phyloP scores from a whole-genome alignment of 345 rosid genomes.

The Rubroshorea leprosula region DNA sequence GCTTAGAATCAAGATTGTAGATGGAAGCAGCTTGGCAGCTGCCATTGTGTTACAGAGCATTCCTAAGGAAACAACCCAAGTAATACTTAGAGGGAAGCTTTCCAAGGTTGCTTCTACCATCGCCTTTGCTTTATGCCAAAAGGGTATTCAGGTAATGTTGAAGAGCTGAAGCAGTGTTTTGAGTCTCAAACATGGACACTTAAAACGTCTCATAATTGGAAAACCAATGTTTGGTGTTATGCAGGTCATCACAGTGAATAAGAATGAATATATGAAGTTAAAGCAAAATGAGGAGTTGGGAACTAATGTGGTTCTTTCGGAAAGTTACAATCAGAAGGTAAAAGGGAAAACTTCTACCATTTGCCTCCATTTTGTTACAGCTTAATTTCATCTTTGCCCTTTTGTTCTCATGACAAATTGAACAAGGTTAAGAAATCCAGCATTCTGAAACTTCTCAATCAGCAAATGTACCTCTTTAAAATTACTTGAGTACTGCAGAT shows the following conservation, averaged over 20 bases:
- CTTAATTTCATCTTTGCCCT: neutral
- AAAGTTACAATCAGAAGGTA: neutral
- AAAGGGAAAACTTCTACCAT: too few species aligned
- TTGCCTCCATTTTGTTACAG: too few species aligned
- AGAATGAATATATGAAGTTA: conserved; percentile 19
- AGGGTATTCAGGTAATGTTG: conserved; percentile 25
- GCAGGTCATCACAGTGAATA: conserved; percentile 13
- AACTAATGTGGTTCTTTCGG: conserved; percentile 16
- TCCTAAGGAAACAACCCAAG: conserved; percentile 28
- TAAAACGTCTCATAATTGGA: neutral
- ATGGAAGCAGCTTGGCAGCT: conserved; percentile 47
- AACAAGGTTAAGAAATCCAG: too few species aligned
- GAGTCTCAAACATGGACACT: conserved; percentile 3
- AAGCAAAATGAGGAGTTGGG: neutral
- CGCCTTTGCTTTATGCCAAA: conserved; percentile 29
- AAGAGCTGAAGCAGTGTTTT: neutral
- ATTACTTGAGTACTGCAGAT: conserved; percentile 11
- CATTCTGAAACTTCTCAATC: too few species aligned
- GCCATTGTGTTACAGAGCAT: conserved; percentile 32
- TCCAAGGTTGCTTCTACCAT: conserved; percentile 32
- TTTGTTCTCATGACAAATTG: too few species aligned
- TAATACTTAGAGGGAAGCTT: conserved; percentile 31
- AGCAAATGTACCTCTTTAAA: too few species aligned
- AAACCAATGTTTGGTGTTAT: neutral
- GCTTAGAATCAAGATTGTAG: conserved; percentile 39